Base-by-base conservation (phyloP, 2,329 filamentous ascomycete species). In the Metarhizium brunneum region DNA sequence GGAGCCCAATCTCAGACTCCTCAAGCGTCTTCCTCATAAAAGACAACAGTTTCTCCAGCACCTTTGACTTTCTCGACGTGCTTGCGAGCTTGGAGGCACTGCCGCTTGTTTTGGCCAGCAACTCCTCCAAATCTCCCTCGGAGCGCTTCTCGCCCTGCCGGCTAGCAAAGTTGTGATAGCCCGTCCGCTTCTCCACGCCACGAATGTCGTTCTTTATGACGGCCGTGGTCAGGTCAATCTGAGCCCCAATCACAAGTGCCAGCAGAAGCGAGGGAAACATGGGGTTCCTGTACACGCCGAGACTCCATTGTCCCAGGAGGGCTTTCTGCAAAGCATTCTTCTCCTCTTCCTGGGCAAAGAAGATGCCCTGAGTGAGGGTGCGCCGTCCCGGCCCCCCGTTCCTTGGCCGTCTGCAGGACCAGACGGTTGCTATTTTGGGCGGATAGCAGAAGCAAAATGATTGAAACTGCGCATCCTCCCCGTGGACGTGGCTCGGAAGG, bases 381-480 rank as follows among this genome's bases (percentile, higher is more conserved):
- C 29, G 25, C 25, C 3, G 51, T 6, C 11, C 51, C 40, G 10
- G 14, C 13, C 6, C 57, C 47, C 14, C 58, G 57, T 5, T 55
- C 53, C 4, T 53, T 20, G 61, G 61, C 32, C 52, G 54, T 32
- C 58, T 59, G 50, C 70, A 63, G 2, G 70, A 70, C 72, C 72
- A 74, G 29, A 69, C 61, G 16, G 65, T 63, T 6, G 68, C 71
- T 29, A 73, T 58, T 53, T 74, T 74, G 2, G 72, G 72, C 18
- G 67, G 65, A 48, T 72, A 72, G 54, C 65, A 67, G 55, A 72
- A 66, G 2, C 66, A 63, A 53, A 66, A 70, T 3, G 68, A 57
- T 13, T 62, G 63, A 6, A 58, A 54, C 4, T 61, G 53, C 2
- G 38, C 36, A 3, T 58, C 51, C 2, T 57, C 48, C 4, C 32